Conservation (phyloP, 1,284 basidiomycete genomes). For the Thelephora terrestris region DNA sequence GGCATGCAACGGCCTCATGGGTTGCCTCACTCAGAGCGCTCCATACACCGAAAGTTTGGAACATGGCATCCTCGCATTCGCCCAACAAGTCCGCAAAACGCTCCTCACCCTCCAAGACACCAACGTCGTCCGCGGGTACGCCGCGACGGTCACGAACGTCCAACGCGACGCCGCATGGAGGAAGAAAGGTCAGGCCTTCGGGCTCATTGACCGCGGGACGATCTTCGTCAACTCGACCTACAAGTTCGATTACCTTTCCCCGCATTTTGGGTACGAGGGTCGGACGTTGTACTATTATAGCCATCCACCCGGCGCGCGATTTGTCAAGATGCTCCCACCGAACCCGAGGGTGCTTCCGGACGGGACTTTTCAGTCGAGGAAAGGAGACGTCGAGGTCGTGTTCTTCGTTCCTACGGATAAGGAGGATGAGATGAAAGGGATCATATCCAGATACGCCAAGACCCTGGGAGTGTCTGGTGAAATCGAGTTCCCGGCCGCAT, state of each 20-base stretch:
- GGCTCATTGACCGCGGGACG: conserved; percentile 5
- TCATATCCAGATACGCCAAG: neutral
- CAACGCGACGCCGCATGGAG: neutral
- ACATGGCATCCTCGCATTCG: neutral
- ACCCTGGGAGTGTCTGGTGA: neutral
- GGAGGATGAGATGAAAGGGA: conserved; percentile 1
- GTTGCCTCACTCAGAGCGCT: neutral
- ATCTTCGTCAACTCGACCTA: conserved; percentile 12
- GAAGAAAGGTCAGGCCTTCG: conserved; percentile 7
- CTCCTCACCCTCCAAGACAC: neutral
- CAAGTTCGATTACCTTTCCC: conserved; percentile 13
- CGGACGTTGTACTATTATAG: conserved; percentile 11
- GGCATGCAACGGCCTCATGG: conserved; percentile 1
- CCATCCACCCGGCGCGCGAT: conserved; percentile 7
- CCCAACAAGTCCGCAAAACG: neutral
- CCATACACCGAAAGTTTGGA: neutral
- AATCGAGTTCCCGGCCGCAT: neutral
- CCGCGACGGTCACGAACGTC: neutral
- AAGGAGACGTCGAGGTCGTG: conserved; percentile 10
- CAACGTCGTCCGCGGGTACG: neutral
- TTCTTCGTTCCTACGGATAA: conserved; percentile 3
- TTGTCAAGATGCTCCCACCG: conserved; percentile 11
- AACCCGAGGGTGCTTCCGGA: conserved; percentile 9
- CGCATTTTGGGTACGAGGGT: conserved; percentile 12
- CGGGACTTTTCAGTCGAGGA: conserved; percentile 5